Evolutionary conservation across 352 stramenopile species (phyloP), one percentile per base, ranked within the genome.

Genomic region (Pythium guiyangense): DNA sequence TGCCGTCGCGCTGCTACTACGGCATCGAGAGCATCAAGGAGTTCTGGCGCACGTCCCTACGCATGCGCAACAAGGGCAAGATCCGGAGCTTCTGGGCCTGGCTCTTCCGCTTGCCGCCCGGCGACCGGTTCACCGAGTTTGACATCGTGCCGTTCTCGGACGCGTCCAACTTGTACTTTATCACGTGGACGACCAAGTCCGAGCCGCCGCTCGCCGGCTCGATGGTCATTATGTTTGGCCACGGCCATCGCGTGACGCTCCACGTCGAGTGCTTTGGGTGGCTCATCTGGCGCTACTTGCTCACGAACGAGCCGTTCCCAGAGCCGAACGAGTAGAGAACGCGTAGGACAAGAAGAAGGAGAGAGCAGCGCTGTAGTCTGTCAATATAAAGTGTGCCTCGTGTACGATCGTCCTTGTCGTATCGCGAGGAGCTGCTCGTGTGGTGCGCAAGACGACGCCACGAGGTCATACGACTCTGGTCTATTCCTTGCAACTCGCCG

Each of bases 11-110:
- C 25, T 92, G 83, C 67, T 90, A 92, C 65, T 92, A 90, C 43
- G 83, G 83, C 44, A 88, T 92, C 44, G 83, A 92, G 57, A 90
- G 79, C 61, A 92, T 92, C 65, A 92, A 92, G 60, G 83, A 92
- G 44, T 92, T 92, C 54, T 92, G 83, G 83, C 77, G 79, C 40
- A 92, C 83, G 27, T 90, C 79, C 37, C 63, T 92, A 49, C 78
- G 83, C 2, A 92, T 92, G 83, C 79, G 83, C 62, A 92, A 92
- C 69, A 92, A 92, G 64, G 83, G 83, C 66, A 92, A 92, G 64
- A 92, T 92, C 63, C 79, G 83, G 17, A 90, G 79, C 46, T 92
- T 92, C 64, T 92, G 83, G 83, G 83, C 79, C 9, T 92, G 83
- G 83, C 64, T 92, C 4, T 92, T 92, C 57, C 83, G 83, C 0